phyloP scores from a whole-genome alignment of 2,329 filamentous ascomycete genomes.

The Chrysosphaeria jannelii region DNA sequence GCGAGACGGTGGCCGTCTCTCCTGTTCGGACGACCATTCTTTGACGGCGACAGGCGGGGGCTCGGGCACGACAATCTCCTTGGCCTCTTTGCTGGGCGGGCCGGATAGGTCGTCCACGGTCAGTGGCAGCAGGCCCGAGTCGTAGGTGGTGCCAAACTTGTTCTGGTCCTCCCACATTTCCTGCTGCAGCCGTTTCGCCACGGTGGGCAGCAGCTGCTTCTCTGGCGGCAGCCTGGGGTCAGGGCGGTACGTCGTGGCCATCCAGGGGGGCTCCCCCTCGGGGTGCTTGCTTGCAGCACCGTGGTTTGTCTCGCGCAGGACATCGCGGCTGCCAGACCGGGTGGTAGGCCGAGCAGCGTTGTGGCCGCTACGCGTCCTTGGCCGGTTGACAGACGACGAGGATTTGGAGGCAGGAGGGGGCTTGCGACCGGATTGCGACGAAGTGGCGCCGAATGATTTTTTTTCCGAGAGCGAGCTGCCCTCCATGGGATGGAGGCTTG shows the following conservation, averaged over 20 bases:
- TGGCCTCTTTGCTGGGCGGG: conserved; percentile 10
- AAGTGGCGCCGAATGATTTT: too few species aligned
- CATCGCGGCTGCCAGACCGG: conserved; percentile 22
- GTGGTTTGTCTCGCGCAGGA: conserved; percentile 14
- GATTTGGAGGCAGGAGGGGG: too few species aligned
- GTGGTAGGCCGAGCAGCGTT: conserved; percentile 28
- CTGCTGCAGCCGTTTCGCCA: conserved; percentile 70
- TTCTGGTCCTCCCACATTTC: conserved; percentile 89
- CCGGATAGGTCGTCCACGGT: conserved; percentile 29
- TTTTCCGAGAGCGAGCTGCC: too few species aligned
- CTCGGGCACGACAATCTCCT: not conserved
- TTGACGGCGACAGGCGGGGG: not conserved
- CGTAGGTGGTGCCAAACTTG: conserved; percentile 58
- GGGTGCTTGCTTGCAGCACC: conserved; percentile 29
- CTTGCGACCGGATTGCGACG: too few species aligned
- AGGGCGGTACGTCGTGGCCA: conserved; percentile 80
- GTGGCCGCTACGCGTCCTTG: conserved; percentile 15
- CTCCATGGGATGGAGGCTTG: conserved; percentile 17
- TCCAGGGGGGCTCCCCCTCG: conserved; percentile 88
- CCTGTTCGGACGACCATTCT: too few species aligned
- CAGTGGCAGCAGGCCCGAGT: conserved; percentile 61
- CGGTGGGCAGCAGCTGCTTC: conserved; percentile 81
- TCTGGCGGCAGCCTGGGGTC: conserved; percentile 83
- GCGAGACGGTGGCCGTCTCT: conserved; percentile 8
- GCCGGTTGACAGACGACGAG: too few species aligned